Evolutionary conservation across 2,329 filamentous ascomycete species (phyloP), one percentile per base, ranked within the genome.

Genomic region (Claviceps africana): DNA sequence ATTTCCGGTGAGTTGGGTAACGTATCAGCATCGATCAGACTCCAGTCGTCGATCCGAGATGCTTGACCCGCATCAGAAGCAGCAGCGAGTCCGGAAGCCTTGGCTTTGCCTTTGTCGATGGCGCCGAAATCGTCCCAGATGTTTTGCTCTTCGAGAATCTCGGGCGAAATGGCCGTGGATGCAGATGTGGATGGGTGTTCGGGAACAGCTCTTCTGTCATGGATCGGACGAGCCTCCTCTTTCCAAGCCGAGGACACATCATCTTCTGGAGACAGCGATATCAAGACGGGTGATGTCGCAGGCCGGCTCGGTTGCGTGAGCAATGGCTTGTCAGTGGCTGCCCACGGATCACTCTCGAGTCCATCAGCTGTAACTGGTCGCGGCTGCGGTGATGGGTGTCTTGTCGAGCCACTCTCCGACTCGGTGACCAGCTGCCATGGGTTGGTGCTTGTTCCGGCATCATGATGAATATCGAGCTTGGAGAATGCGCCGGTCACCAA

Each of bases 91-190:
- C 47, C 56, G 3, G 61, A 56, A 1, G 65, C 65, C 25, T 64
- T 69, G 2, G 59, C 65, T 52, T 75, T 77, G 1, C 66, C 72
- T 54, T 74, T 75, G 25, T 66, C 65, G 5, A 60, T 51, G 0
- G 61, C 58, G 6, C 65, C 67, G 13, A 73, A 51, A 39, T 77
- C 75, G 50, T 77, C 73, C 77, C 76, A 79, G 0, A 71, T 72
- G 54, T 76, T 65, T 2, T 68, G 65, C 39, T 68, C 69, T 5
- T 68, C 68, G 4, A 67, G 57, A 2, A 69, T 59, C 44, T 71
- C 68, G 22, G 57, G 58, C 0, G 65, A 58, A 22, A 64, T 64
- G 57, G 45, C 60, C 56, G 53, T 64, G 59, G 58, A 47, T 1
- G 56, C 5, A 5, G 25, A 25, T 25, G 25, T 25, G 25, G 25